Percentiles rank a stretch among this genome's conserved stretches.
These are phyloP conservation scores for Hypoxylon perforatum DNA, from an alignment of 495 filamentous ascomycete species.

Conservation along the genomic window DNA sequence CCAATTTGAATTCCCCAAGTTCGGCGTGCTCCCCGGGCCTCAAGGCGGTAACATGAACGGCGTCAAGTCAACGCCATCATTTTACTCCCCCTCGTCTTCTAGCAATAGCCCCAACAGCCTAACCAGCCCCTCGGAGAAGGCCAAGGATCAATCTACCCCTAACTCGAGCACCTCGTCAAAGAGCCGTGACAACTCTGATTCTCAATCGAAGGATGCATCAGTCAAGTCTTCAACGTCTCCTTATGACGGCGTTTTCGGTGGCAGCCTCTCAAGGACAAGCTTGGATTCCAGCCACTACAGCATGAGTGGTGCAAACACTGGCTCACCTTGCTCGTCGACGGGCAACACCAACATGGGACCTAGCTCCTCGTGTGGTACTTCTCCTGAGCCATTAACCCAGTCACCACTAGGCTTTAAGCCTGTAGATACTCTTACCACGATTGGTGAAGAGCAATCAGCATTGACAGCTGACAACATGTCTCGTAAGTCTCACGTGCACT, in stretches of 20 bases:
- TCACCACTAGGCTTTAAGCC: slow-evolving; percentile 68
- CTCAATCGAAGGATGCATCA: slow-evolving; percentile 50
- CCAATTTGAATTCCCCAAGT: slow-evolving; percentile 94
- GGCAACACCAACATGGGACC: slow-evolving; percentile 65
- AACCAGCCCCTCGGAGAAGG: slow-evolving; percentile 45
- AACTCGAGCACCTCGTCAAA: slow-evolving; percentile 42
- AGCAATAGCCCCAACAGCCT: slow-evolving; percentile 42
- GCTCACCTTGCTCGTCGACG: slow-evolving; percentile 71
- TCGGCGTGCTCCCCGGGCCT: slow-evolving; percentile 78
- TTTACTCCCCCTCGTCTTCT: slow-evolving; percentile 40
- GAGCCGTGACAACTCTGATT: slow-evolving; percentile 41
- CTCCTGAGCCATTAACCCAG: slow-evolving; percentile 65
- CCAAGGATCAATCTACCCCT: slow-evolving; percentile 45
- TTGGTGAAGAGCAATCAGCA: slow-evolving; percentile 64
- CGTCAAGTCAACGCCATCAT: slow-evolving; percentile 40
- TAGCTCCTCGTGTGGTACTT: slow-evolving; percentile 82
- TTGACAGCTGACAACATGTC: slow-evolving; percentile 41
- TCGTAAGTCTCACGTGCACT: slow-evolving; percentile 42
- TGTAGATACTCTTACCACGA: slow-evolving; percentile 67
- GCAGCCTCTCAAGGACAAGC: slow-evolving; percentile 66
- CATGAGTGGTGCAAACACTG: slow-evolving; percentile 53
- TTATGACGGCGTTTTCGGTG: slow-evolving; percentile 49
- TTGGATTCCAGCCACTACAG: slow-evolving; percentile 66
- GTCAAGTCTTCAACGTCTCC: slow-evolving; percentile 49
- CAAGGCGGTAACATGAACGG: slow-evolving; percentile 64